A percentile compares a stretch with the other conserved stretches of the same genome.
Conservation (phyloP, 2,329 filamentous ascomycete genomes). For the Niveomyces coronatus region DNA sequence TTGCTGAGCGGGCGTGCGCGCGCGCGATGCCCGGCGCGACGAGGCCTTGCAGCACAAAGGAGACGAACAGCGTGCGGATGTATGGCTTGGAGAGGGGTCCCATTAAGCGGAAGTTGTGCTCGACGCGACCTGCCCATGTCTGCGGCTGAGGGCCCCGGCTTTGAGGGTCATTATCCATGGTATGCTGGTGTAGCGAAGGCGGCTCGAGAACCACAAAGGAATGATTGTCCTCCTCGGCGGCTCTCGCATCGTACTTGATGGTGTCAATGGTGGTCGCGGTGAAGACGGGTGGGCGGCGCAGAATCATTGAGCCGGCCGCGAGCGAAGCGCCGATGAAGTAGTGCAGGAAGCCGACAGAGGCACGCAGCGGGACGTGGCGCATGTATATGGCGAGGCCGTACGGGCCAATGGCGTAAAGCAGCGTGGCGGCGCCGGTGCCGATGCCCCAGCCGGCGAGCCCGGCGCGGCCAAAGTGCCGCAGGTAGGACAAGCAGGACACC, state of each 20-base stretch:
- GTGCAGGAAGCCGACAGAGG: constrained; percentile 18
- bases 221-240: constrained; percentile 10
- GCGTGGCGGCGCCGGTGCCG: constrained; percentile 20
- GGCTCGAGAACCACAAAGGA: constrained; percentile 6
- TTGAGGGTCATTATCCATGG: too few relatives aligned
- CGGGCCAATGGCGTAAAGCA: constrained; percentile 20
- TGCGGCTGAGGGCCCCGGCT: too few relatives aligned
- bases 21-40: constrained; percentile 20
- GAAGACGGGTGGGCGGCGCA: constrained; percentile 17
- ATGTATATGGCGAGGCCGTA: constrained; percentile 20
- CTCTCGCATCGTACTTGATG: constrained; percentile 10
- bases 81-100: constrained; percentile 14
- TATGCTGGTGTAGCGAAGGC: too few relatives aligned
- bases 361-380: constrained; percentile 18
- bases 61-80: constrained; percentile 18
- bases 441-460: constrained; percentile 26
- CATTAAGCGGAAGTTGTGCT: constrained; percentile 11
- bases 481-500: constrained; percentile 21
- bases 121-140: constrained; percentile 1
- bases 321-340: constrained; percentile 18
- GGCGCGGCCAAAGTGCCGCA: constrained; percentile 19
- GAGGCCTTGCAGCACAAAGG: constrained; percentile 16
- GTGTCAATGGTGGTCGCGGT: constrained; percentile 12
- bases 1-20: constrained; percentile 15
- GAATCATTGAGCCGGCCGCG: constrained; percentile 18